phyloP scores from a whole-genome alignment of 2,329 filamentous ascomycete genomes.

The Arachnomyces sp. region DNA sequence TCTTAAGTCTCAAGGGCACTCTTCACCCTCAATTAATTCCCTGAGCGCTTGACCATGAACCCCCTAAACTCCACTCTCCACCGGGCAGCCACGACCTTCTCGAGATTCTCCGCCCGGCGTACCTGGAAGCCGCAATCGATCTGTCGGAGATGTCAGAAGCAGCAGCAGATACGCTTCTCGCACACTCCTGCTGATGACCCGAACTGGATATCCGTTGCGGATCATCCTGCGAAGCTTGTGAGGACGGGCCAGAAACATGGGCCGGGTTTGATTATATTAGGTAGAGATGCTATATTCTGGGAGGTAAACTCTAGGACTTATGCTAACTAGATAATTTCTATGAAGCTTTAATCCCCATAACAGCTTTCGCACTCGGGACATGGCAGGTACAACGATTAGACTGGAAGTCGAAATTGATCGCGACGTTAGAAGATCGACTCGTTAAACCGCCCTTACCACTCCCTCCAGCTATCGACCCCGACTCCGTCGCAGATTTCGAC shows the following conservation, averaged over 20 bases:
- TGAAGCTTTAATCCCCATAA: slow-evolving; percentile 73
- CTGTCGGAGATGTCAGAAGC: slow-evolving; percentile 26
- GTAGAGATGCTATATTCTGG: slow-evolving; percentile 31
- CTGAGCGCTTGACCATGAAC: too few relatives aligned
- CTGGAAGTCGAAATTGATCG: slow-evolving; percentile 90
- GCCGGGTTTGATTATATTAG: slow-evolving; percentile 68
- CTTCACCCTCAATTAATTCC: too few relatives aligned
- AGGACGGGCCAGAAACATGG: slow-evolving; percentile 68
- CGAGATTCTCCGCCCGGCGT: slow-evolving; percentile 16
- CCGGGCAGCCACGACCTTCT: slow-evolving; percentile 16
- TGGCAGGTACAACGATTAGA: slow-evolving; percentile 92
- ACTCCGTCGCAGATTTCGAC: slow-evolving; percentile 81
- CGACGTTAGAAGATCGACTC: slow-evolving; percentile 84
- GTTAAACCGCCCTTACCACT: slow-evolving; percentile 77
- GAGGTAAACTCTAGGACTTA: not conserved
- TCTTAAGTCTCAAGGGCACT: too few relatives aligned
- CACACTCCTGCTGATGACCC: slow-evolving; percentile 62
- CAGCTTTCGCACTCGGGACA: slow-evolving; percentile 79
- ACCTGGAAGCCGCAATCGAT: slow-evolving; percentile 20
- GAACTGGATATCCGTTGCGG: slow-evolving; percentile 74
- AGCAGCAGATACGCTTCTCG: slow-evolving; percentile 32
- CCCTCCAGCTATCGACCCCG: slow-evolving; percentile 71
- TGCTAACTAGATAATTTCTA: not conserved
- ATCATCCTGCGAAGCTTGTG: slow-evolving; percentile 74
- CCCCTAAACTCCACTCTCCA: slow-evolving; percentile 10